Evolutionary conservation across 257 asterid species (phyloP), one percentile per base, ranked within the genome.

Genomic region (Solanum rostratum): DNA sequence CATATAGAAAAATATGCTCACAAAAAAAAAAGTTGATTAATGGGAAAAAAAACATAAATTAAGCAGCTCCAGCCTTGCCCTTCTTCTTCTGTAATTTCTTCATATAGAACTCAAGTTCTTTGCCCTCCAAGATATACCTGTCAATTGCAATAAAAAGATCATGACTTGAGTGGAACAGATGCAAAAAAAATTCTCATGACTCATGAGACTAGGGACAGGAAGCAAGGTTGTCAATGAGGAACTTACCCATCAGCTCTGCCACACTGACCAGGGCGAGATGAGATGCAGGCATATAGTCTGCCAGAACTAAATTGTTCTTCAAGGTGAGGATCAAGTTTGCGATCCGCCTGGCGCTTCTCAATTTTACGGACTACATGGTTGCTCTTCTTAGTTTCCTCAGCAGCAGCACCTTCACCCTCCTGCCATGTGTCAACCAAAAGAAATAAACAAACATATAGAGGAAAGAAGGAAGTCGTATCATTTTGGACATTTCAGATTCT

Each of bases 81-180:
- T 88, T 88, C 87, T 88, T 88, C 83, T 81, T 88, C 70, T 88
- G 90, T 63, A 88, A 50, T 37, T 88, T 88, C 87, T 88, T 88
- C 88, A 81, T 81, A 27, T 86, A 88, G 87, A 88, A 88, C 74
- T 88, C 90, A 22, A 88, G 90, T 57, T 88, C 90, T 50, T 84
- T 88, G n/a, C 90, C 90, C 68, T 88, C 90, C 73, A 84, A 84
- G 63, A 84, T 84, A 71, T 84, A 71, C 60, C 86, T 71, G 86
- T 37, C 16, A 20, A 70, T 24, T 37, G 37, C 14, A 20, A 46
- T 16, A 2, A 14, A 60, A 84, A 5, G 15, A 84, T 29, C 27
- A 81, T 11, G 10, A 11, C 7, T 59, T 55, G 6, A 41, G 24
- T 7, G 11, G 10, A 29, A 59, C 14, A 73, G 6, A 81, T 37